These are phyloP conservation scores for Mucor racemosus DNA, from an alignment of 371 early-diverging fungal species.

Conservation along the genomic window DNA sequence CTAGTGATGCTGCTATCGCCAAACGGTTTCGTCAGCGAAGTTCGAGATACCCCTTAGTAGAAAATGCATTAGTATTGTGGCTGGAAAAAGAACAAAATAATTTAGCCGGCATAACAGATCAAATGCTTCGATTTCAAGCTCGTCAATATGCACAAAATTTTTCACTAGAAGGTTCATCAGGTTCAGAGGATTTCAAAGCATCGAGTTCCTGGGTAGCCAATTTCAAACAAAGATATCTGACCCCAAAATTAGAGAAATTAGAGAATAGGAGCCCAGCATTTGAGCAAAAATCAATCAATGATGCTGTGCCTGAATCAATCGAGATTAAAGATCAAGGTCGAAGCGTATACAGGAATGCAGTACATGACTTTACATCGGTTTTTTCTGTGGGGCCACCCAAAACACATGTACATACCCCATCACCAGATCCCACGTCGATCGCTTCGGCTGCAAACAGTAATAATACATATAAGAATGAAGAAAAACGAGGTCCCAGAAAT, in stretches of 20 bases:
- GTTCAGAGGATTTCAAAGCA: constrained; percentile 25
- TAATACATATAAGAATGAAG: neutral
- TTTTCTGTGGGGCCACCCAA: neutral
- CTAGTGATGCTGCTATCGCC: constrained; percentile 19
- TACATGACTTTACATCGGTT: constrained; percentile 4
- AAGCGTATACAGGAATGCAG: neutral
- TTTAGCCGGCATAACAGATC: constrained; percentile 17
- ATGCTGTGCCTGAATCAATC: neutral
- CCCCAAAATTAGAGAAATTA: constrained; percentile 1
- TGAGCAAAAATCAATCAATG: neutral
- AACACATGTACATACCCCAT: constrained; percentile 1
- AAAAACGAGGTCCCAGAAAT: neutral
- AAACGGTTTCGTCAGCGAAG: constrained; percentile 27
- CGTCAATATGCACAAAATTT: constrained; percentile 22
- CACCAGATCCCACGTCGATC: neutral
- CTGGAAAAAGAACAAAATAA: constrained; percentile 21
- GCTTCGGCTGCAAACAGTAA: neutral
- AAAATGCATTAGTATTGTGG: constrained; percentile 24
- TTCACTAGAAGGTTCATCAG: constrained; percentile 11
- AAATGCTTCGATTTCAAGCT: constrained; percentile 25
- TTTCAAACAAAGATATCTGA: constrained; percentile 22
- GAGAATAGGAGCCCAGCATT: neutral
- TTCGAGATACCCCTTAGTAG: constrained; percentile 26
- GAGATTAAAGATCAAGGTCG: neutral
- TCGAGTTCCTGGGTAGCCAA: constrained; percentile 28